phyloP scores from a whole-genome alignment of 768 basidiomycete genomes.

The Hericium coralloides region DNA sequence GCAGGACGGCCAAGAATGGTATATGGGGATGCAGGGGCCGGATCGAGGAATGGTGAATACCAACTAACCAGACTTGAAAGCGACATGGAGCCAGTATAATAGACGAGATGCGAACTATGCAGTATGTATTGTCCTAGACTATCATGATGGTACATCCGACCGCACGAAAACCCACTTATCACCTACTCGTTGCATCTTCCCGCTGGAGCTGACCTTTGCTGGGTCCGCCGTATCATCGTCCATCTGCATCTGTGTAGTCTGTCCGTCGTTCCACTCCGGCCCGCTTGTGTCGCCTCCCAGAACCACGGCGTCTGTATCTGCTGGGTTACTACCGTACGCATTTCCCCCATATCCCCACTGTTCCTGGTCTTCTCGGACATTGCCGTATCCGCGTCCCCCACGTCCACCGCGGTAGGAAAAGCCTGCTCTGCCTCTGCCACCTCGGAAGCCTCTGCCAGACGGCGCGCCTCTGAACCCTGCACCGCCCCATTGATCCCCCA shows the following conservation, averaged over 20 bases:
- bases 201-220: conserved; percentile 9
- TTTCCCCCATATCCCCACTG: conserved; percentile 26
- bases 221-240: conserved; percentile 2
- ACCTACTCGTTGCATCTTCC: conserved; percentile 57
- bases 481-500: background rate
- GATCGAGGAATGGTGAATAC: conserved; percentile 29
- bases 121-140: background rate
- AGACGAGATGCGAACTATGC: conserved; percentile 6
- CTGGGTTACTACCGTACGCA: conserved; percentile 17
- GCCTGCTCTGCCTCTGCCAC: conserved; percentile 32
- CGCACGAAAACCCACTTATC: conserved; percentile 69
- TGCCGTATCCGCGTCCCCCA: conserved; percentile 31
- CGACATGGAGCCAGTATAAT: conserved; percentile 30
- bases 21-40: conserved; percentile 23
- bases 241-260: conserved; percentile 1
- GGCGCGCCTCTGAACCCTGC: conserved; percentile 4
- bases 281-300: conserved; percentile 34
- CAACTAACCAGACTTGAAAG: conserved; percentile 38
- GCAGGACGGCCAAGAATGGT: conserved; percentile 33
- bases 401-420: conserved; percentile 23
- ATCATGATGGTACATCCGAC: conserved; percentile 14
- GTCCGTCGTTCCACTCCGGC: background rate
- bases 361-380: conserved; percentile 30
- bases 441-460: conserved; percentile 10
- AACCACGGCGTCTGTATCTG: conserved; percentile 49